A percentile compares a stretch with the other conserved stretches of the same genome.
These are phyloP conservation scores for Apodospora peruviana DNA, from an alignment of 495 filamentous ascomycete genomes.

Conservation along the genomic window DNA sequence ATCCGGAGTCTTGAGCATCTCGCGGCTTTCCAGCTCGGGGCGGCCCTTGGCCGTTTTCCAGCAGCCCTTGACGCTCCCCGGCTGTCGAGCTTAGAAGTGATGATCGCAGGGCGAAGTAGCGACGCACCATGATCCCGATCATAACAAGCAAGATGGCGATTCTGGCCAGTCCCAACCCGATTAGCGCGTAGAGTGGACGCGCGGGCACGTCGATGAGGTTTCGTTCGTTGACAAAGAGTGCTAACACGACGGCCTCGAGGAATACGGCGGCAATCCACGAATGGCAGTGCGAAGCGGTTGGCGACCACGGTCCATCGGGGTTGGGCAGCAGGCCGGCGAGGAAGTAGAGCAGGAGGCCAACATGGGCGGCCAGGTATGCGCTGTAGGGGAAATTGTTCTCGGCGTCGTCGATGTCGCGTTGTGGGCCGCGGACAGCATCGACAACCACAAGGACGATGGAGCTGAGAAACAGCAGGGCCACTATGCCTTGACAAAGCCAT, in stretches of 20 bases:
- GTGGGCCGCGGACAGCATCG: conserved; percentile 13
- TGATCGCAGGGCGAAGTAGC: conserved; percentile 18
- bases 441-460: conserved; percentile 19
- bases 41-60: conserved; percentile 20
- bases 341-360: conserved; percentile 25
- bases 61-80: conserved; percentile 22
- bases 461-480: conserved; percentile 20
- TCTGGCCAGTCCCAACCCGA: conserved; percentile 21
- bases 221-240: conserved; percentile 18
- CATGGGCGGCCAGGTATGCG: conserved; percentile 23
- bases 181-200: conserved; percentile 13
- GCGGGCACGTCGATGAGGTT: conserved; percentile 16
- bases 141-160: conserved; percentile 22
- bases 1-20: conserved; percentile 21
- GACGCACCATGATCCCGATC: conserved; percentile 19
- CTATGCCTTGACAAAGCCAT: conserved; percentile 16
- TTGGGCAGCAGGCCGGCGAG: conserved; percentile 26
- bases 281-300: conserved; percentile 19
- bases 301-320: conserved; percentile 29
- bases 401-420: conserved; percentile 8
- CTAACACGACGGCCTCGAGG: conserved; percentile 22
- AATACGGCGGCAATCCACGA: conserved; percentile 22
- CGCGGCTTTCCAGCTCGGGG: conserved; percentile 10
- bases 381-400: conserved; percentile 32
- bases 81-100: conserved; percentile 6